Evolutionary conservation across 2,329 filamentous ascomycete species (phyloP), one percentile per base, ranked within the genome.

Genomic region (Daldinia eschscholtzii): DNA sequence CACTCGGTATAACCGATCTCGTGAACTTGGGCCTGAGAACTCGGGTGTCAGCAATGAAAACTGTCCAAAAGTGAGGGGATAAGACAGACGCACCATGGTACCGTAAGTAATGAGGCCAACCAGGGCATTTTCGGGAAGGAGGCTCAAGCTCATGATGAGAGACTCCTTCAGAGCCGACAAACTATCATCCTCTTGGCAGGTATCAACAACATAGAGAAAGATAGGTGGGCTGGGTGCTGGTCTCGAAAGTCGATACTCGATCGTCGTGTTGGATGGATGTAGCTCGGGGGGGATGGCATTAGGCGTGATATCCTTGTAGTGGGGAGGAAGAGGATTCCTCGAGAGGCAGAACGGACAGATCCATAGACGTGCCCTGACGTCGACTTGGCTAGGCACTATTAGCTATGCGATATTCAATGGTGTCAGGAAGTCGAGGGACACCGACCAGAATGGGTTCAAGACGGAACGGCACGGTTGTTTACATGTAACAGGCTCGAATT

Each of bases 1-100:
- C 96, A 99, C 82, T 98, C 96, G 62, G 93, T 94, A 79, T 99
- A 99, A 62, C 96, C 96, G 74, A 99, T 93, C 82, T 99, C 96
- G 79, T 99, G 96, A 18, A 99, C 93, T 88, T 98, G 94, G 35
- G 93, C 90, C 92, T 94, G 73, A 13, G 23, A 53, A 72, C 46
- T 76, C 64, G 23, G 41, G 71, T n/a, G 26, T 81, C 62, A 78
- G 70, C 37, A 42, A 57, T 37, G 23, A 42, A 55, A 50, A 18
- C 39, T 28, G 4, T 9, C 3, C 46, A 23, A 10, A 33, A 23
- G 9, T 30, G 13, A 7, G 18, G 10, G 20, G 52, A 35, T 13
- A 4, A 30, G 15, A 56, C 13, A 58, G 67, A 69, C 83, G 65
- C 85, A 93, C 92, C 93, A 97, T 98, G 48, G 96, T 98, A 70